phyloP scores from a whole-genome alignment of 495 filamentous ascomycete species.

The Hypoxylon fuscum region DNA sequence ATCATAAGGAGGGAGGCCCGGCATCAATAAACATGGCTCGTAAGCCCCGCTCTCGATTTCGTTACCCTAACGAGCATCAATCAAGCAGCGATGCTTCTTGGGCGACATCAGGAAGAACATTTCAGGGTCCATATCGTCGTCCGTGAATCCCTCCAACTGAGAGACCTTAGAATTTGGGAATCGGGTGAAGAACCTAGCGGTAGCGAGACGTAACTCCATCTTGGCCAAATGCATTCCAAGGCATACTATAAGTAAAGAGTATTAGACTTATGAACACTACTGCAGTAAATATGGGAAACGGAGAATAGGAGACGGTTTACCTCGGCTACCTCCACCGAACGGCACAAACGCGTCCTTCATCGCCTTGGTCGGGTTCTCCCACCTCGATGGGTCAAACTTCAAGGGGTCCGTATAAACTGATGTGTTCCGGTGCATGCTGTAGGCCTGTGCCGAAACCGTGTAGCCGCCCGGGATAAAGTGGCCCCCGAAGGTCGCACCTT shows the following conservation, averaged over 20 bases:
- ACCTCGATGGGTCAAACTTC: conserved; percentile 42
- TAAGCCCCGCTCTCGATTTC: too few species aligned
- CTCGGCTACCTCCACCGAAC: conserved; percentile 59
- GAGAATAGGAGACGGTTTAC: conserved; percentile 25
- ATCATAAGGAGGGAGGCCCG: too few species aligned
- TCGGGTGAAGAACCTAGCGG: conserved; percentile 43
- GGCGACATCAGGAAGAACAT: conserved; percentile 57
- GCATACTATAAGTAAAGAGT: conserved; percentile 44
- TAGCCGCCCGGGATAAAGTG: conserved; percentile 34
- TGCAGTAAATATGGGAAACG: background rate
- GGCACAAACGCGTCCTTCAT: conserved; percentile 64
- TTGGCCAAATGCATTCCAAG: conserved; percentile 46
- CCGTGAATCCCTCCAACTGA: conserved; percentile 51
- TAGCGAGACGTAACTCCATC: conserved; percentile 45
- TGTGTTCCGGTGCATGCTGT: conserved; percentile 51
- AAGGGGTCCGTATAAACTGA: conserved; percentile 46
- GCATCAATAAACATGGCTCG: too few species aligned
- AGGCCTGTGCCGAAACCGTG: conserved; percentile 50
- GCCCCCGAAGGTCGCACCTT: conserved; percentile 36
- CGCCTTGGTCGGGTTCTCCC: conserved; percentile 51
- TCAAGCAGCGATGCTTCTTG: conserved; percentile 54
- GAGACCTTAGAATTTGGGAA: conserved; percentile 45
- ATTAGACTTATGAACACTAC: background rate
- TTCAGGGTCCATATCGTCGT: conserved; percentile 54
- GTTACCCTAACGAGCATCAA: conserved; percentile 43